Conservation (phyloP, 148 eudicot genomes). For the Beta vulgaris region DNA sequence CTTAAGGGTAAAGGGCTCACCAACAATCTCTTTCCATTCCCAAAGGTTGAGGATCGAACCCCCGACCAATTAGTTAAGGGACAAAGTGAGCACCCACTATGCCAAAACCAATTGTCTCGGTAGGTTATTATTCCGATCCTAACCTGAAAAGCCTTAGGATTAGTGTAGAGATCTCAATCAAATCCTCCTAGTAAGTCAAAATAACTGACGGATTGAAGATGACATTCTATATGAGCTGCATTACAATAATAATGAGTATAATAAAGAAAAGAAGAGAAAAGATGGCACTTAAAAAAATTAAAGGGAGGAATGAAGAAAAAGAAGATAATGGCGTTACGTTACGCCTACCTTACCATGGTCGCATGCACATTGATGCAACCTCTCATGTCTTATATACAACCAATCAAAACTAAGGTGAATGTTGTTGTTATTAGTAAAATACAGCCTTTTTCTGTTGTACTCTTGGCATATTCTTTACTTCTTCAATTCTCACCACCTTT, state of each 20-base stretch:
- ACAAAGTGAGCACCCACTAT: too few species aligned
- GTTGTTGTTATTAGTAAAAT: not conserved
- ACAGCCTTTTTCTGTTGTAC: not conserved
- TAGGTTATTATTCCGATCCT: too few species aligned
- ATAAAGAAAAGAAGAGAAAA: too few species aligned
- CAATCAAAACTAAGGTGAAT: not conserved
- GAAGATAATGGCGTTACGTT: not conserved
- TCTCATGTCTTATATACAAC: not conserved
- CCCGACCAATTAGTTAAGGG: too few species aligned
- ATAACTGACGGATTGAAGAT: too few species aligned
- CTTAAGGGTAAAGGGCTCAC: too few species aligned
- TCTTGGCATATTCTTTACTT: not conserved
- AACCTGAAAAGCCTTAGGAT: not conserved
- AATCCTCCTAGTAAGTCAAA: not conserved
- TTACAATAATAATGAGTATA: too few species aligned
- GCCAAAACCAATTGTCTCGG: too few species aligned
- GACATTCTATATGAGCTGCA: too few species aligned
- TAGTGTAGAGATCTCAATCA: not conserved
- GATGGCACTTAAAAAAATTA: not conserved
- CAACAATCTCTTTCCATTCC: too few species aligned
- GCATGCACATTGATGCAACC: not conserved
- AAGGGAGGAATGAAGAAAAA: not conserved
- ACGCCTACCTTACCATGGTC: not conserved
- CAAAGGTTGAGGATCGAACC: too few species aligned
- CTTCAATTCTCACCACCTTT: not conserved